Evolutionary conservation across 2,329 filamentous ascomycete genomes (phyloP).

Genomic region (Fusarium poae): DNA sequence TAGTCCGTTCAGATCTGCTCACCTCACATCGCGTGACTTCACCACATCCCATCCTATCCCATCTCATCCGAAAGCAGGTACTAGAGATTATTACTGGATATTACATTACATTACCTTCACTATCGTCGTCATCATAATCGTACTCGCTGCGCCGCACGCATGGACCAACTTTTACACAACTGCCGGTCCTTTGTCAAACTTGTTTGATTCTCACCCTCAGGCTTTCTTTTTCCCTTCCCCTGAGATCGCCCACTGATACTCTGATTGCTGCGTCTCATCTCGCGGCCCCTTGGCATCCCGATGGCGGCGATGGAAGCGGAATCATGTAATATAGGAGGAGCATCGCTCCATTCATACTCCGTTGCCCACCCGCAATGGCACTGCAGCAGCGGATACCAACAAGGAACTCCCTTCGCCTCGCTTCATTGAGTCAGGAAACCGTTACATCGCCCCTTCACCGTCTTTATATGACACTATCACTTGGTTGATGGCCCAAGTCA

Average conservation of each 20-base stretch:
- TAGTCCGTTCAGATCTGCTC: slow-evolving; percentile 20
- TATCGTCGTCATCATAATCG: slow-evolving; percentile 7
- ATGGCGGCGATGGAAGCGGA: slow-evolving; percentile 38
- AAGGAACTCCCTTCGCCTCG: slow-evolving; percentile 29
- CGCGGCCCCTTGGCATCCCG: slow-evolving; percentile 24
- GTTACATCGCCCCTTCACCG: slow-evolving; percentile 32
- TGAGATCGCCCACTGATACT: slow-evolving; percentile 32
- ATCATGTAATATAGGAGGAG: slow-evolving; percentile 12
- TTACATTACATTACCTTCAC: not conserved
- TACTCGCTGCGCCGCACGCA: slow-evolving; percentile 26
- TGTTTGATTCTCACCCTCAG: slow-evolving; percentile 14
- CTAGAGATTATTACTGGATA: not conserved
- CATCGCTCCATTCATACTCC: slow-evolving; percentile 34
- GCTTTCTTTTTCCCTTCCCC: slow-evolving; percentile 14
- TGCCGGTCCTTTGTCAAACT: slow-evolving; percentile 30
- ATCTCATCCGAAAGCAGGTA: not conserved
- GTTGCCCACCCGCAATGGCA: slow-evolving; percentile 43
- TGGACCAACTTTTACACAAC: slow-evolving; percentile 28
- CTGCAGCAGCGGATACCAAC: slow-evolving; percentile 38
- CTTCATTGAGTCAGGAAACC: slow-evolving; percentile 24
- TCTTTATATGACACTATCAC: slow-evolving; percentile 28
- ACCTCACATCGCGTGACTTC: slow-evolving; percentile 14
- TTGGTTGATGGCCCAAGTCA: not conserved
- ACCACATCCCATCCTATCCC: slow-evolving; percentile 8
- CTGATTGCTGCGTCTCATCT: slow-evolving; percentile 32